Conservation (phyloP, 768 basidiomycete species). For the Lactarius pseudohatsudake region DNA sequence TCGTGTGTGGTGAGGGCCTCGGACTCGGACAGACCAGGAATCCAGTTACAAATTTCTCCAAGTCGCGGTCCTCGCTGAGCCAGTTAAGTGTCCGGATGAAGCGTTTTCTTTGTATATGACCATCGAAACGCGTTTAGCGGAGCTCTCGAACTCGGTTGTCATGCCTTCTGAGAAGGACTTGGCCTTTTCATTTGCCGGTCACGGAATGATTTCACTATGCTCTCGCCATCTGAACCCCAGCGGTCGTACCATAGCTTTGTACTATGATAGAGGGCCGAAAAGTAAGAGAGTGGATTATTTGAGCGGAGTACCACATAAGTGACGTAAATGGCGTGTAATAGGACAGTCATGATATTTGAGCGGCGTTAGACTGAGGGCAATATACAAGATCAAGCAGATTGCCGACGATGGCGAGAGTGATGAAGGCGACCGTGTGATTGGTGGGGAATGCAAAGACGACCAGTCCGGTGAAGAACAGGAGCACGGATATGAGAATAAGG, state of each 20-base stretch:
- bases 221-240: not conserved
- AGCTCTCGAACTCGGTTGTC: not conserved
- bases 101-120: not conserved
- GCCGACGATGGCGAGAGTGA: not conserved
- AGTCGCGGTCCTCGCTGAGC: not conserved
- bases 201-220: not conserved
- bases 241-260: not conserved
- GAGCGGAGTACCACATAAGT: not conserved
- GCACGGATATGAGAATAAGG: not conserved
- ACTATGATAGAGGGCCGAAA: not conserved
- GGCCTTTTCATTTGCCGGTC: not conserved
- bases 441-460: conserved; percentile 5
- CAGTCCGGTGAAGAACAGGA: conserved; percentile 9
- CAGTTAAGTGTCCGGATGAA: not conserved
- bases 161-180: not conserved
- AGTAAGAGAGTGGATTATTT: not conserved
- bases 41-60: not conserved
- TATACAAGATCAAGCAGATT: not conserved
- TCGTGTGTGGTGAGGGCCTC: not conserved
- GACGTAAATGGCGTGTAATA: not conserved
- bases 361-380: not conserved
- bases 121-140: not conserved
- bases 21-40: not conserved
- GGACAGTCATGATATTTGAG: not conserved
- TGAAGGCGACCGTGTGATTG: conserved; percentile 1